Conservation (phyloP, 495 filamentous ascomycete species). For the Astrothelium subdiscretum region DNA sequence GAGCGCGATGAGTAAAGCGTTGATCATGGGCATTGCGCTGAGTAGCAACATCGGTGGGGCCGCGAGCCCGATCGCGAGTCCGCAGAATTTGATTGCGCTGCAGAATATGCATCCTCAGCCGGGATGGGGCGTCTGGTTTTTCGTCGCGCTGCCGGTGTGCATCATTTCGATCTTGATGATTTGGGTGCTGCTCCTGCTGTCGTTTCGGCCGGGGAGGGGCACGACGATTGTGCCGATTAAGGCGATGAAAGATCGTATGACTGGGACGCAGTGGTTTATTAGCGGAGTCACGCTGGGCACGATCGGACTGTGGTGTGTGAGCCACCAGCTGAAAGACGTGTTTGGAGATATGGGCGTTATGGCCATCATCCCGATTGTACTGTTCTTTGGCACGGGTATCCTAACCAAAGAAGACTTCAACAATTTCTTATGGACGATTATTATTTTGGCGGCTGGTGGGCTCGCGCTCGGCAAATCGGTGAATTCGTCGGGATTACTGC, state of each 20-base stretch:
- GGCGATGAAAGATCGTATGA: conserved; percentile 75
- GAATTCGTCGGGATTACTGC: conserved; percentile 82
- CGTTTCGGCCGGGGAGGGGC: conserved; percentile 72
- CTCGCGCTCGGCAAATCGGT: conserved; percentile 90
- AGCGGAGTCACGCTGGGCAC: conserved; percentile 71
- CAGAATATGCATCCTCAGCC: conserved; percentile 86
- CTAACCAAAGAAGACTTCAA: conserved; percentile 99
- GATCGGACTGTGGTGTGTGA: conserved; percentile 85
- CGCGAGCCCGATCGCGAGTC: conserved; percentile 90
- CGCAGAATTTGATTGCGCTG: conserved; percentile 93
- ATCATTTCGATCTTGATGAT: conserved; percentile 80
- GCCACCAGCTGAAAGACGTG: conserved; percentile 70
- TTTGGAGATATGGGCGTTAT: conserved; percentile 99
- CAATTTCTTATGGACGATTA: conserved; percentile 99
- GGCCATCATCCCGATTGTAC: conserved; percentile 85
- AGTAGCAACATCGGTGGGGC: conserved; percentile 93
- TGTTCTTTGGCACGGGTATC: conserved; percentile 96
- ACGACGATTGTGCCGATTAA: conserved; percentile 89
- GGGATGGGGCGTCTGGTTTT: conserved; percentile 94
- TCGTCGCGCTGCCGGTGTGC: conserved; percentile 85
- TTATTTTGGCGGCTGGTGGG: conserved; percentile 92
- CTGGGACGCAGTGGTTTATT: conserved; percentile 89
- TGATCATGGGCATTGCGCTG: conserved; percentile 92
- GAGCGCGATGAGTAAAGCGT: conserved; percentile 83
- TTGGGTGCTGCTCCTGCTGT: conserved; percentile 73